phyloP scores from a whole-genome alignment of 2,329 filamentous ascomycete species.

The Tolypocladium nubicola region DNA sequence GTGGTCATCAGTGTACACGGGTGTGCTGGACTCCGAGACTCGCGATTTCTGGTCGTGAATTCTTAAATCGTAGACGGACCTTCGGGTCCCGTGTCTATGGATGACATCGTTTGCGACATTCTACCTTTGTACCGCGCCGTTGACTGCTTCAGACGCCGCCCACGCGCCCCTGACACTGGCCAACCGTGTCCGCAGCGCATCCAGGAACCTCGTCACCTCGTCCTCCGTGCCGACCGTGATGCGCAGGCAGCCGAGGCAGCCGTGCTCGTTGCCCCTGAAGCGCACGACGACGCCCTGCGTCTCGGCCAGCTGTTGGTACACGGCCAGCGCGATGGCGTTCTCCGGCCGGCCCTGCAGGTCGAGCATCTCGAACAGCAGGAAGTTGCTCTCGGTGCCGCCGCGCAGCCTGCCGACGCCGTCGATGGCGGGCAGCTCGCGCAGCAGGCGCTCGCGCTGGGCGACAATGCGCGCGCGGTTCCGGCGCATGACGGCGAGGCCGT shows the following conservation, averaged over 20 bases:
- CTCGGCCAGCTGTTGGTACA: conserved; percentile 81
- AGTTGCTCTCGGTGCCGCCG: conserved; percentile 77
- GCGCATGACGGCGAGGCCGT: conserved; percentile 65
- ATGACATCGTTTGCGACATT: not conserved
- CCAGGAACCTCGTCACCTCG: conserved; percentile 72
- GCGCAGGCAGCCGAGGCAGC: conserved; percentile 78
- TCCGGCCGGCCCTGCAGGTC: conserved; percentile 62
- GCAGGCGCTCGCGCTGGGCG: conserved; percentile 64
- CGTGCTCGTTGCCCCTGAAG: conserved; percentile 86
- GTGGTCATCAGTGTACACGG: not conserved
- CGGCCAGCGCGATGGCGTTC: conserved; percentile 65
- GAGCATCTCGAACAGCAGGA: conserved; percentile 81
- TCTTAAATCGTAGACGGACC: not conserved
- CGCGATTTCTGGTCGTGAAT: not conserved
- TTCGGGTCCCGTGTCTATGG: not conserved
- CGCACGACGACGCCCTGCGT: conserved; percentile 81
- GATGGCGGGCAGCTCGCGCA: conserved; percentile 63
- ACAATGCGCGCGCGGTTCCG: conserved; percentile 60
- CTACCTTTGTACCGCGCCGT: not conserved
- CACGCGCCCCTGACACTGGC: conserved; percentile 27
- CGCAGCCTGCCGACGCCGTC: conserved; percentile 70
- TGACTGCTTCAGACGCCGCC: not conserved
- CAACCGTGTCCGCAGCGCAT: conserved; percentile 47
- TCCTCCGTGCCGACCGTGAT: conserved; percentile 86
- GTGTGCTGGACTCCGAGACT: not conserved